A percentile compares a stretch with the other conserved stretches of the same genome.
Conservation (phyloP, 1,284 basidiomycete species). For the Rhodotorula mucilaginosa region DNA sequence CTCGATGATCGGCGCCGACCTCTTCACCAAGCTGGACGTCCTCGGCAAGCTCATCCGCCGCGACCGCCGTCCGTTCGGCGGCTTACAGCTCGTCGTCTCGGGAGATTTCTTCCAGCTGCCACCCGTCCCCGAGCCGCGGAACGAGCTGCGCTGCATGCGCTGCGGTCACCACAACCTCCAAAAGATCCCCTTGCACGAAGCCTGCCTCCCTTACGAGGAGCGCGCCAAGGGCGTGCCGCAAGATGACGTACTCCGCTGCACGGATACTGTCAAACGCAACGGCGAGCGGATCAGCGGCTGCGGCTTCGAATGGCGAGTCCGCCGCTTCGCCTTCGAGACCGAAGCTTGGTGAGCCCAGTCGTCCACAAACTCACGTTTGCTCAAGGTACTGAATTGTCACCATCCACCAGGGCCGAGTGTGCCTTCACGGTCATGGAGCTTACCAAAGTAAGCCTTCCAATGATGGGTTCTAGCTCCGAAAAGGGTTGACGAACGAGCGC, state of each 20-base stretch:
- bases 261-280: slow-evolving; percentile 1
- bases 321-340: slow-evolving; percentile 34
- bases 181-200: slow-evolving; percentile 16
- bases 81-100: slow-evolving; percentile 34
- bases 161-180: slow-evolving; percentile 25
- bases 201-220: slow-evolving; percentile 27
- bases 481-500: background rate
- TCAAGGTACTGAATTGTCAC: no score
- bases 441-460: slow-evolving; percentile 20
- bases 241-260: slow-evolving; percentile 22
- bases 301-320: slow-evolving; percentile 16
- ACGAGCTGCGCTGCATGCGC: slow-evolving; percentile 23
- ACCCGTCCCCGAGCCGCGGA: slow-evolving; percentile 27
- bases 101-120: slow-evolving; percentile 41
- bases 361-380: background rate
- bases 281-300: slow-evolving; percentile 17
- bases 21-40: slow-evolving; percentile 33
- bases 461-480: no score
- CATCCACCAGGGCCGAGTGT: slow-evolving; percentile 30
- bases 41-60: slow-evolving; percentile 36
- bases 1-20: slow-evolving; percentile 30
- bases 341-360: slow-evolving; percentile 29
- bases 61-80: slow-evolving; percentile 29
- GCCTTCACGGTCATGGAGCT: slow-evolving; percentile 36
- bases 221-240: background rate